These are phyloP conservation scores for Globisporangium splendens DNA, from an alignment of 352 stramenopile genomes.

Conservation along the genomic window DNA sequence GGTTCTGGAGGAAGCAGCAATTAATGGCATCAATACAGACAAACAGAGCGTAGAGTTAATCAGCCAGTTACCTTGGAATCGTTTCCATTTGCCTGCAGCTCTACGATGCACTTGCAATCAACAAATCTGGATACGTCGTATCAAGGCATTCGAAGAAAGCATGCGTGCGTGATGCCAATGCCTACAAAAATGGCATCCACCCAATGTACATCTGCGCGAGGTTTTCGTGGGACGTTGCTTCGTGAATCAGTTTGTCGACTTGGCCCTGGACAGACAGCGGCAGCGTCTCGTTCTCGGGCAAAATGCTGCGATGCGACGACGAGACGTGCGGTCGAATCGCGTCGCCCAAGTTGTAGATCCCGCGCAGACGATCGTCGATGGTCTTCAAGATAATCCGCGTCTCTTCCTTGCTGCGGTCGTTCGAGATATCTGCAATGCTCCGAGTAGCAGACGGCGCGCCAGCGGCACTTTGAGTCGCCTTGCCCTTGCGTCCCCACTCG, in stretches of 20 bases:
- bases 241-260: constrained; percentile 92
- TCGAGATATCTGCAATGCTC: constrained; percentile 48
- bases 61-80: no score
- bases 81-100: no score
- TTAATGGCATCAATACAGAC: not conserved
- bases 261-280: constrained; percentile 92
- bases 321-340: constrained; percentile 71
- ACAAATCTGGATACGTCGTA: no score
- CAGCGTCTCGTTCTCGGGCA: constrained; percentile 83
- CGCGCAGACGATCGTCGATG: constrained; percentile 90
- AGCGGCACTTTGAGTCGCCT: constrained; percentile 39
- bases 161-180: not conserved
- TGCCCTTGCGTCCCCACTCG: constrained; percentile 85
- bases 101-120: no score
- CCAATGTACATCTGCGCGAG: constrained; percentile 95
- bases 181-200: constrained; percentile 91
- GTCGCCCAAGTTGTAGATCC: constrained; percentile 90
- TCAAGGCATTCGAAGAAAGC: no score
- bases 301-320: constrained; percentile 53
- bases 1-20: not conserved
- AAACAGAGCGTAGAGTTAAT: not conserved
- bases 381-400: constrained; percentile 84
- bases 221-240: constrained; percentile 90
- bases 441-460: constrained; percentile 18
- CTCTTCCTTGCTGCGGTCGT: constrained; percentile 82